phyloP scores from a whole-genome alignment of 129 eudicot genomes.

The Chrysanthemum seticuspe region DNA sequence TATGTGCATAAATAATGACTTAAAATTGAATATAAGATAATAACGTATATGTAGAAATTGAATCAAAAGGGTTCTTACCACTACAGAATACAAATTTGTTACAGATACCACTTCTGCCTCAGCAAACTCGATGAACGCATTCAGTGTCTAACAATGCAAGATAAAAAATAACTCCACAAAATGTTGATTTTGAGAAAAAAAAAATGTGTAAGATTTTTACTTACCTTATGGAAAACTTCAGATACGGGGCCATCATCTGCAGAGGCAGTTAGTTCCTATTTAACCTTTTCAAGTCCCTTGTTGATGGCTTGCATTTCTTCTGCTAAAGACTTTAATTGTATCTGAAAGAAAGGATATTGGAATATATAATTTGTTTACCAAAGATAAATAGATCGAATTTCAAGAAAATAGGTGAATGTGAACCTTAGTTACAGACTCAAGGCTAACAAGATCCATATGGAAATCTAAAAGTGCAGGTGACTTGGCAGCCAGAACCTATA shows the following conservation, averaged over 20 bases:
- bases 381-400: background rate
- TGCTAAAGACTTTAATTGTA: slow-evolving; percentile 91
- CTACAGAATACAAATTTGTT: slow-evolving; percentile 64
- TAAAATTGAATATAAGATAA: slow-evolving; percentile 1
- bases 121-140: slow-evolving; percentile 59
- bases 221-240: slow-evolving; percentile 76
- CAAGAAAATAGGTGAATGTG: slow-evolving; percentile 7
- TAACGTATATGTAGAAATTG: slow-evolving; percentile 2
- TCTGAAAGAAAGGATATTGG: slow-evolving; percentile 44
- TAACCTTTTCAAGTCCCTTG: slow-evolving; percentile 90
- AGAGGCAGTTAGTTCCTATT: slow-evolving; percentile 75
- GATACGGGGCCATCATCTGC: slow-evolving; percentile 97
- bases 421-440: slow-evolving; percentile 95
- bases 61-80: slow-evolving; percentile 49
- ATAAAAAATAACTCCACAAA: background rate
- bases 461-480: slow-evolving; percentile 78
- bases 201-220: background rate
- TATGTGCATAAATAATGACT: slow-evolving; percentile 4
- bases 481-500: slow-evolving; percentile 76
- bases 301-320: slow-evolving; percentile 97
- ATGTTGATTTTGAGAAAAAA: background rate
- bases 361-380: slow-evolving; percentile 1
- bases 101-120: slow-evolving; percentile 74
- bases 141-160: slow-evolving; percentile 54
- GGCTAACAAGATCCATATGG: slow-evolving; percentile 73